Base-by-base conservation (phyloP, 768 basidiomycete species). In the Kwoniella heveanensis region DNA sequence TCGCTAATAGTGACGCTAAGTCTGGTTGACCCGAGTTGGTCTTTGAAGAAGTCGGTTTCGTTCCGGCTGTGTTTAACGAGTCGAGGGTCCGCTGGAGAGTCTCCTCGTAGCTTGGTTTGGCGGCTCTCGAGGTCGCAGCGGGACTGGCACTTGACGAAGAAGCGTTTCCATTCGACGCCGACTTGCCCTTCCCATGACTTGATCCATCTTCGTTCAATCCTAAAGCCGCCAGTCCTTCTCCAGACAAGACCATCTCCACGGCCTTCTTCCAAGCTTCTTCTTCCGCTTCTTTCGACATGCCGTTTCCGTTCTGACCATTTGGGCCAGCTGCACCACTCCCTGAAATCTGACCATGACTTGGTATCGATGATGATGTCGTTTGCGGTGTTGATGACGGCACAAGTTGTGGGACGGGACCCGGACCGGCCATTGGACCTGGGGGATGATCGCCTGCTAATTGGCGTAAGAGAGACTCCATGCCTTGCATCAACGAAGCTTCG, bases 401-500 rank as follows among this genome's bases (percentile, higher is more conserved):
- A 36, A 36, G 32, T 13, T 36, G 32, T 13, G 6, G 32, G 15
- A 8, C 39, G 19, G 17, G 10, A 26, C 36, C 21, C 19, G 39
- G 54, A 57, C 65, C 72, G 13, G 61, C 56, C 70, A 72, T 74
- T 12, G 71, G 72, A 15, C 75, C 75, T 8, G 75, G 72, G 13
- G 73, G 71, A 66, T 76, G 69, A 25, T 67, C 66, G 13, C 69
- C 74, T 13, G 68, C 72, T n/a, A 80, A 57, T 56, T 74, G 69
- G 13, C 64, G 61, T 2, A 80, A 55, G 2, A 80, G 67, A 12
- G 64, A 62, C 52, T 79, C 77, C 79, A 80, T 80, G 10, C 75
- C 77, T 39, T 71, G 68, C 15, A 72, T 70, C 50, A 80, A 62
- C 26, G 72, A 72, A 0, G 73, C 73, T 52, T 78, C 79, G 64